Base-by-base conservation (phyloP, 257 asterid species). In the Primulina eburnea region DNA sequence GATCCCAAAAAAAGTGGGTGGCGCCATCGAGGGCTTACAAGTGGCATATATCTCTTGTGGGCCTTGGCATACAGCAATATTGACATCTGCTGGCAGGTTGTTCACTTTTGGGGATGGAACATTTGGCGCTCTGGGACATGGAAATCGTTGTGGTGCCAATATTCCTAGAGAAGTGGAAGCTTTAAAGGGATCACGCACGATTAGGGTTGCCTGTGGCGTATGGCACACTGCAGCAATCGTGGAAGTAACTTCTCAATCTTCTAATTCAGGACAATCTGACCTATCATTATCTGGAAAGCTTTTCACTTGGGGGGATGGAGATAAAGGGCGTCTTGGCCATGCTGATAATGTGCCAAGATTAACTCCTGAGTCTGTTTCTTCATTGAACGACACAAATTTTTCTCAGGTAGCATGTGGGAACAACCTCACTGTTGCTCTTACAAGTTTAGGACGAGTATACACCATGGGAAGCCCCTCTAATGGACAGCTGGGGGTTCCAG, bases 161-260 rank as follows among this genome's bases (percentile, higher is more conserved):
- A 57, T 77, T 73, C 97, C 98, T 4, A 78, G 88, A 8, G 92
- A 85, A 77, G 98, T 92, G n/a, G 87, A 87, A 64, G 71, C 80
- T 68, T 80, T 92, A 59, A 78, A 81, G 64, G 96, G 93, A 10
- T 58, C 79, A 17, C 75, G 69, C 65, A 74, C 90, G 0, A 26
- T 79, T 62, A 82, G 72, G 61, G 98, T 87, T 62, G 88, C 95
- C 58, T 92, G 98, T 73, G 98, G 98, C 47, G 86, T 73, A 60
- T 92, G 98, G 98, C 98, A 92, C 83, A 88, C 92, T 2, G 97
- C 97, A 56, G 96, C 98, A 1, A 64, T 92, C 53, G 96, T 92
- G 40, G 87, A 80, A 66, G 47, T 70, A 61, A 33, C 29, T 29
- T 50, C 78, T 21, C 71, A 20, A 60, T 56, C 69, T 57, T 52